These are phyloP conservation scores for Debaryomycetaceae sp. DNA, from an alignment of 1,139 yeast species.

Conservation along the genomic window DNA sequence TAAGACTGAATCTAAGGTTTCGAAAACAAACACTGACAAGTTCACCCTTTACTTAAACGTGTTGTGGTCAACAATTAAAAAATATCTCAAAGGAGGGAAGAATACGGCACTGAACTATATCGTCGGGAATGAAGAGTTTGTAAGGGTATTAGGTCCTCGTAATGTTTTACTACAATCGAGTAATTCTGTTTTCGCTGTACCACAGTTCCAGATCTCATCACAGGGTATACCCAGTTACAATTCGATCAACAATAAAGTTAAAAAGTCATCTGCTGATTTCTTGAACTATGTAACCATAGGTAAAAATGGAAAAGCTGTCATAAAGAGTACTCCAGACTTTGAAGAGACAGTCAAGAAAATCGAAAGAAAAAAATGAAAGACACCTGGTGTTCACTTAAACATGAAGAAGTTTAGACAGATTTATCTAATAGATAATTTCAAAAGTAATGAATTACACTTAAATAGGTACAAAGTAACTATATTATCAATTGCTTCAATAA, in stretches of 20 bases:
- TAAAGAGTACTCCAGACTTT: slow-evolving; percentile 44
- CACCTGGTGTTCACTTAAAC: too few species aligned
- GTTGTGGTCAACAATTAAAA: neutral
- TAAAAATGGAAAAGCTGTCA: slow-evolving; percentile 36
- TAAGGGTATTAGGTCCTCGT: slow-evolving; percentile 55
- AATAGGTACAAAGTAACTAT: too few species aligned
- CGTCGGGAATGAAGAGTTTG: slow-evolving; percentile 35
- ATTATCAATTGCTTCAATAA: too few species aligned
- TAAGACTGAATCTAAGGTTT: neutral
- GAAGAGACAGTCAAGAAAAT: slow-evolving; percentile 32
- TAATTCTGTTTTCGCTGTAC: slow-evolving; percentile 6
- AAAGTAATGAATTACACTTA: too few species aligned
- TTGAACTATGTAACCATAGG: slow-evolving; percentile 43
- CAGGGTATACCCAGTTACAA: neutral
- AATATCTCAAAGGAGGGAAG: neutral
- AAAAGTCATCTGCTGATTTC: slow-evolving; percentile 27
- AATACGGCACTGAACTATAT: neutral
- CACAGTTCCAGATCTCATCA: neutral
- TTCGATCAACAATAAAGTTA: neutral
- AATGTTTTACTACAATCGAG: slow-evolving; percentile 48
- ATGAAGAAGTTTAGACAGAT: too few species aligned
- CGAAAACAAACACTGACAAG: too few species aligned
- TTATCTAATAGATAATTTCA: too few species aligned
- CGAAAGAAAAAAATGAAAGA: slow-evolving; percentile 13
- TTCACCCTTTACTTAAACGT: neutral